Base-by-base conservation (phyloP, 2,329 filamentous ascomycete species). In the Aspergillaceae sp. region DNA sequence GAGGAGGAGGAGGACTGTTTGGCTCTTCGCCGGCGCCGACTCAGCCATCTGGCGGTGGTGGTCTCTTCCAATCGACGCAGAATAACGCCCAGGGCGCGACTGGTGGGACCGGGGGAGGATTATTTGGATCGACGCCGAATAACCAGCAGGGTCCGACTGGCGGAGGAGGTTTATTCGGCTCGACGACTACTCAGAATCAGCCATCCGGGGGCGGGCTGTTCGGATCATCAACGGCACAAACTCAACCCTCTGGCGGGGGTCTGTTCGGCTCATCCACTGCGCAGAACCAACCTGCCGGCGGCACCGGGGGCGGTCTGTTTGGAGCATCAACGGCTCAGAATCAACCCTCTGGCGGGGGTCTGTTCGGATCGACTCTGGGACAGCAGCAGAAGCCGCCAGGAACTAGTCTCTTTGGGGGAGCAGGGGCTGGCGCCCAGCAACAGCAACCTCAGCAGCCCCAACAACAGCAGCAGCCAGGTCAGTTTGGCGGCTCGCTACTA, bases 261-360 rank as follows among this genome's bases (percentile, higher is more conserved):
- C 51, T 70, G 10, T 72, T 73, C 42, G 66, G 58, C 11, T 52
- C 54, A 7, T 43, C 51, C 9, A 50, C 48, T 3, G 55, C 58
- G 41, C 57, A 58, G 40, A 58, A 61, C 41, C 61, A 62, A 44
- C 50, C 53, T 33, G 7, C 41, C 19, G 48, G 48, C 9, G 47
- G 55, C 11, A 48, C 41, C 26, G 48, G 48, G 7, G 47, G 55
- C 11, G 49, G 53, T 37, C 41, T 62, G 42, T 64, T 64, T 41
- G 61, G 59, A 19, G 48, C 50, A 26, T 49, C 48, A 37, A 48
- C 46, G n/a, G 43, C 52, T 29, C 36, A 34, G 40, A 40, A 36
- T 52, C 47, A 48, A 29, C 56, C 56, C 43, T 60, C 59, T 10
- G 48, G 56, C 19, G 58, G 59, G 40, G 62, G 66, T n/a, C 51